Conservation (phyloP, 2,329 filamentous ascomycete species). For the Chlorencoelia australis region DNA sequence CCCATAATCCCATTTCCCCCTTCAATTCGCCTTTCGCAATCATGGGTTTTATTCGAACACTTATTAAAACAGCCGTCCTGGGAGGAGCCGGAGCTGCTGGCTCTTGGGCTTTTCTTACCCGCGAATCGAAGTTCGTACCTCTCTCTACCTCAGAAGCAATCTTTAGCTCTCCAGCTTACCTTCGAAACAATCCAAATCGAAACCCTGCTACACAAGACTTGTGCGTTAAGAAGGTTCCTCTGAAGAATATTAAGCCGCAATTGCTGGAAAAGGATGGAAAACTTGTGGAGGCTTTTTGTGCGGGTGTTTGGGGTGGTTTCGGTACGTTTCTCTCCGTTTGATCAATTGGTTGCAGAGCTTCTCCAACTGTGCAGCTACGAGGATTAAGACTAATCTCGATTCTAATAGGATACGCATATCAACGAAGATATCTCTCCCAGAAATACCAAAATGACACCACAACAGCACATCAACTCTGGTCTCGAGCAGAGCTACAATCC, state of each 20-base stretch:
- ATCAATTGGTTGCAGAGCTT: too few relatives aligned
- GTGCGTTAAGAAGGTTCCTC: conserved; percentile 50
- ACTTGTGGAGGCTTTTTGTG: conserved; percentile 31
- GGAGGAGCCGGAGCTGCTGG: conserved; percentile 14
- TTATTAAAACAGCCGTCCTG: conserved; percentile 14
- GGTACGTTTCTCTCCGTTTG: conserved; percentile 38
- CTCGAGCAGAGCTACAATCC: conserved; percentile 40
- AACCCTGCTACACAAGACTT: conserved; percentile 57
- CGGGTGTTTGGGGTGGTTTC: conserved; percentile 24
- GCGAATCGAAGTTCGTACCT: conserved; percentile 35
- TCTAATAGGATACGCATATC: conserved; percentile 41
- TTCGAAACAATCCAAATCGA: conserved; percentile 48
- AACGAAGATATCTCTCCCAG: conserved; percentile 46
- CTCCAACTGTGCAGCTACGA: too few relatives aligned
- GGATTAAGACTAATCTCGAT: too few relatives aligned
- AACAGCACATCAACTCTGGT: conserved; percentile 53
- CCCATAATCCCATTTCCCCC: background rate
- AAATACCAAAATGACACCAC: conserved; percentile 45
- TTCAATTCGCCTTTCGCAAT: background rate
- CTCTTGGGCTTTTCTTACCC: conserved; percentile 17
- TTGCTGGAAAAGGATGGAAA: conserved; percentile 58
- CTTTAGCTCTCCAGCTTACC: conserved; percentile 46
- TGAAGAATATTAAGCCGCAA: conserved; percentile 54
- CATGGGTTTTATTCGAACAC: conserved; percentile 16
- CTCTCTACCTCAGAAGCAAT: conserved; percentile 49